phyloP scores from a whole-genome alignment of 495 filamentous ascomycete species.

The Penicillium turbatum region DNA sequence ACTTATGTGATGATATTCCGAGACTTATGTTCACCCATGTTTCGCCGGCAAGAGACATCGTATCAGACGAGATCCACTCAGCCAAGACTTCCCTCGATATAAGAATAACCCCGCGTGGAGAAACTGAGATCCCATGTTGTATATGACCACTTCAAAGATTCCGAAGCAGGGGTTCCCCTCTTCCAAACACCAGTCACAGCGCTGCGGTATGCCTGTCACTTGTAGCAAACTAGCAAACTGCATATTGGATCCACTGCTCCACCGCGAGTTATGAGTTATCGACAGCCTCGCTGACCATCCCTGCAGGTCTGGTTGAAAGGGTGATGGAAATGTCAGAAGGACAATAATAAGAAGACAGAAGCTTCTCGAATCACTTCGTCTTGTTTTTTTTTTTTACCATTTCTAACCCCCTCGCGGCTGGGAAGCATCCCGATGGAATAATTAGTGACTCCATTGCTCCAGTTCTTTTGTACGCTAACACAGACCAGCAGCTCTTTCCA shows the following conservation, averaged over 20 bases:
- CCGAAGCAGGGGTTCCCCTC: conserved; percentile 6
- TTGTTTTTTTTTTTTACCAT: neutral
- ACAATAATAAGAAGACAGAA: conserved; percentile 11
- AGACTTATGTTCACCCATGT: too few species aligned
- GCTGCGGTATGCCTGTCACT: conserved; percentile 8
- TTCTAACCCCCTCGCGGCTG: conserved; percentile 1
- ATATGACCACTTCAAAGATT: too few species aligned
- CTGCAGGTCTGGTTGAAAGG: conserved; percentile 5
- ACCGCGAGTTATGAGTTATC: conserved; percentile 11
- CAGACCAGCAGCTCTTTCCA: conserved; percentile 32
- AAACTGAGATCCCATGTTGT: neutral
- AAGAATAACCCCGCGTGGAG: neutral
- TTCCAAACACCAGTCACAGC: conserved; percentile 2
- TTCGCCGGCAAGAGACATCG: too few species aligned
- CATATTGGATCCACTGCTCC: conserved; percentile 32
- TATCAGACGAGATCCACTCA: too few species aligned
- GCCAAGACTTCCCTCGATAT: conserved; percentile 1
- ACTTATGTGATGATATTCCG: too few species aligned
- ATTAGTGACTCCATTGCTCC: conserved; percentile 23
- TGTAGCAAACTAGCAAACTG: conserved; percentile 28
- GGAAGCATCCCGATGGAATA: conserved; percentile 9
- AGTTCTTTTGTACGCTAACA: conserved; percentile 33
- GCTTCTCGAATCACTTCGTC: conserved; percentile 16
- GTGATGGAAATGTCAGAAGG: neutral
- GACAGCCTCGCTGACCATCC: conserved; percentile 7